Base-by-base conservation (phyloP, 2,329 filamentous ascomycete species). In the Claviceps arundinis region DNA sequence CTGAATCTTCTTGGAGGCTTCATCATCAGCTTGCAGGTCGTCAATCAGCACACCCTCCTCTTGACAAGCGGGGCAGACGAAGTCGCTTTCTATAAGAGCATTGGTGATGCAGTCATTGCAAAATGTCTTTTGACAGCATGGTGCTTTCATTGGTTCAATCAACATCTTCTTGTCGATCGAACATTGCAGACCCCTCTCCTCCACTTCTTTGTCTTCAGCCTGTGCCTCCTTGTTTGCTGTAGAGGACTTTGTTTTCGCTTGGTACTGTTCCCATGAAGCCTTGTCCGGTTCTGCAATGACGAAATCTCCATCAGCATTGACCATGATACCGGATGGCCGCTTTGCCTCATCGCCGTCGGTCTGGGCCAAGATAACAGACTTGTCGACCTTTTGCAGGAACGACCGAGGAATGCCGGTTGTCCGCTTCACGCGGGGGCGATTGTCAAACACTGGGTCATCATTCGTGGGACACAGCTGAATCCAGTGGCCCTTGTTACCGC, bases 101-200 rank as follows among this genome's bases (percentile, higher is more conserved):
- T 95, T 95, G 68, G 93, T 94, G 73, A 98, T 96, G 85, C 93
- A 98, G 69, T 96, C 89, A 81, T 93, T 93, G 79, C 93, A 98
- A 77, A 95, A 98, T 66, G 90, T 96, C 80, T 87, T 94, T 73
- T 87, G 81, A 77, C 93, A 98, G 80, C 93, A 98, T 60, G 93
- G 91, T 65, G 93, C 97, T 81, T 95, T 95, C 78, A 94, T 93
- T 79, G 93, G 91, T 69, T 96, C 89, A 82, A 94, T 84, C 73
- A 97, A 96, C 80, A 95, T 85, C 71, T 88, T 90, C 73, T 94
- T 94, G 82, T 97, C 93, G 77, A 97, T 86, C 59, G 89, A 80
- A 76, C 93, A 98, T 70, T 93, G 85, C 65, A 98, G 75, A 59
- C 91, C 91, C 63, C 81, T 84, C 68, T 93, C 87, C 71, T 89